Base-by-base conservation (phyloP, 2,329 filamentous ascomycete species). In the Anisogramma anomala region DNA sequence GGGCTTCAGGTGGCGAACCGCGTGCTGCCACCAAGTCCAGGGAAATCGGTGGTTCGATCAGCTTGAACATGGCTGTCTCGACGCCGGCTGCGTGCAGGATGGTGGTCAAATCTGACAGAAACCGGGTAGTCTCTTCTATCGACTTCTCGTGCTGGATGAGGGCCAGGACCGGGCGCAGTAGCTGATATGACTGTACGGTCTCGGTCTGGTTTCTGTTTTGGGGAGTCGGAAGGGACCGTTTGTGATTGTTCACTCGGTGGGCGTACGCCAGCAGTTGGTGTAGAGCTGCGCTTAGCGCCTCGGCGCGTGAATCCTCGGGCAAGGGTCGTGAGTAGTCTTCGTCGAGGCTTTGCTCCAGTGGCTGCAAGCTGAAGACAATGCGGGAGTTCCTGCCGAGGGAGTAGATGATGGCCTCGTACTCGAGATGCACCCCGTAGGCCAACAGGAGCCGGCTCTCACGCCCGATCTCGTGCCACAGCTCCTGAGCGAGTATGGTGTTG, bases 391-490 rank as follows among this genome's bases (percentile, higher is more conserved):
- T 53, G n/a, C 69, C 66, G 1, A 76, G 57, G 3, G 68, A 63
- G 52, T 77, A 75, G 8, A 67, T 65, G 31, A 86, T 67, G 3
- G 68, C 62, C 19, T 73, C 64, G 11, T 71, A 76, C 26, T 75
- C 69, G 11, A 79, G 72, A 19, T 71, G 72, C 10, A 95, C 79
- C 8, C 80, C 76, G 46, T 84, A 79, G 9, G 79, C 77, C 3
- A 80, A 70, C 17, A 94, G 66, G 0, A 71, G 71, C 13, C 87
- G 80, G 0, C 83, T 79, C 61, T 98, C 91, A 14, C 85, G 74
- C 39, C 81, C 79, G 45, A 96, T 68, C 60, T 98, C 91, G 51
- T 94, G 79, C 72, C 87, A 95, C 2, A 98, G 65, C 56, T 98
- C 91, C 55, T 88, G 80, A 20, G 84, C 78, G 52, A 84, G 87